These are phyloP conservation scores for Amaranthus cruentus DNA, from an alignment of 148 eudicot species.

Conservation along the genomic window DNA sequence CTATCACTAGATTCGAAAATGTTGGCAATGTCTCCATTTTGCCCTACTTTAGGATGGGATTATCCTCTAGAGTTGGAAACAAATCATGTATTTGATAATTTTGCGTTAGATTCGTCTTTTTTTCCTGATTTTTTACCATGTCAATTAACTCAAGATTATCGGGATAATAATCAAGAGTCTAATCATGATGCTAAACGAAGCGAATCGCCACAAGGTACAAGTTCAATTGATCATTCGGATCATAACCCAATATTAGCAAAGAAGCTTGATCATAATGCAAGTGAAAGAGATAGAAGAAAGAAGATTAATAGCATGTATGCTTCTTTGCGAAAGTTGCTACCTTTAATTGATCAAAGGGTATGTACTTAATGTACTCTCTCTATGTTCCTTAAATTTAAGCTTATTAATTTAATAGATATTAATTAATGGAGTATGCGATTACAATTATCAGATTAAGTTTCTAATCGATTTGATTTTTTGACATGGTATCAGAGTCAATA, in stretches of 20 bases:
- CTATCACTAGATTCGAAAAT: neutral
- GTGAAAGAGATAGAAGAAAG: conserved; percentile 66
- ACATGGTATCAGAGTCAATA: no score
- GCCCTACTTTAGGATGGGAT: conserved; percentile 24
- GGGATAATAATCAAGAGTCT: neutral
- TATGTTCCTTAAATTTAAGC: no score
- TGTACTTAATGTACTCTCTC: neutral
- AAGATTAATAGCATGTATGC: conserved; percentile 51
- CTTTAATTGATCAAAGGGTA: conserved; percentile 40
- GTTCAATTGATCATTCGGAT: conserved; percentile 12
- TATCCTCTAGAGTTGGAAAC: conserved; percentile 14
- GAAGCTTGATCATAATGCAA: conserved; percentile 60
- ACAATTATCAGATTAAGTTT: no score
- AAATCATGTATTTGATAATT: conserved; percentile 8
- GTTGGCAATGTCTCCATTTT: conserved; percentile 26
- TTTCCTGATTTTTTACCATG: neutral
- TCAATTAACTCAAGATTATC: conserved; percentile 4
- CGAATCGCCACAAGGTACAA: conserved; percentile 17
- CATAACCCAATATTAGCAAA: conserved; percentile 19
- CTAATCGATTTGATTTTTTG: no score
- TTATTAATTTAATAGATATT: no score
- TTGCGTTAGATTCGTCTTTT: conserved; percentile 5
- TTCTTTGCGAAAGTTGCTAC: conserved; percentile 46
- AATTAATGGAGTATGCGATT: no score
- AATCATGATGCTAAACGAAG: neutral